These are phyloP conservation scores for Mycena kentingensis DNA, from an alignment of 768 basidiomycete species.

Conservation along the genomic window DNA sequence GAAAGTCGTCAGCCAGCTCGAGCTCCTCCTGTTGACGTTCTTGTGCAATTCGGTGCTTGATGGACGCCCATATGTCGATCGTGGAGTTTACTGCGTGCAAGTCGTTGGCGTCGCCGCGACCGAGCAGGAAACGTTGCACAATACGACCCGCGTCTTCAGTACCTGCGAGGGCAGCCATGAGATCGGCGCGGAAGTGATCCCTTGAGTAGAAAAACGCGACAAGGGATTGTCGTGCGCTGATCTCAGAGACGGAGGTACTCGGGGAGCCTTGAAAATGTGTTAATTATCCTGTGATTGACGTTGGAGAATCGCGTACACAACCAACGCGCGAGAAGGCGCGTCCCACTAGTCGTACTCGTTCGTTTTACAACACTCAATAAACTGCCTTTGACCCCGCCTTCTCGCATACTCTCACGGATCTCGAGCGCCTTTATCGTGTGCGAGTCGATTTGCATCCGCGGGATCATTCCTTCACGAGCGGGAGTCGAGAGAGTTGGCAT, in stretches of 20 bases:
- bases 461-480: slow-evolving; percentile 51
- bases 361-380: slow-evolving; percentile 74
- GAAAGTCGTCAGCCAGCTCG: slow-evolving; percentile 31
- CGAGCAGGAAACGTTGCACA: slow-evolving; percentile 73
- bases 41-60: slow-evolving; percentile 51
- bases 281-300: slow-evolving; percentile 25
- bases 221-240: slow-evolving; percentile 72
- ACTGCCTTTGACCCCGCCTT: slow-evolving; percentile 74
- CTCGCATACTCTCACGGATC: slow-evolving; percentile 71
- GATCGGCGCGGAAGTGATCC: slow-evolving; percentile 65
- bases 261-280: slow-evolving; percentile 65
- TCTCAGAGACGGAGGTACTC: slow-evolving; percentile 72
- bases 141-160: slow-evolving; percentile 75
- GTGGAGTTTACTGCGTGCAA: slow-evolving; percentile 65
- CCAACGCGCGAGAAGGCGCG: slow-evolving; percentile 73
- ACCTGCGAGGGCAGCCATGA: slow-evolving; percentile 54
- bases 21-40: slow-evolving; percentile 57
- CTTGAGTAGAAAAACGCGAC: slow-evolving; percentile 69
- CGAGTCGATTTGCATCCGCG: slow-evolving; percentile 86
- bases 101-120: slow-evolving; percentile 67
- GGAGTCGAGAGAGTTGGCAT: slow-evolving; percentile 69
- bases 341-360: slow-evolving; percentile 77
- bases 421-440: slow-evolving; percentile 90
- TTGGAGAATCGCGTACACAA: slow-evolving; percentile 60
- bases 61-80: slow-evolving; percentile 58